Evolutionary conservation across 495 filamentous ascomycete genomes (phyloP), one percentile per base, ranked within the genome.

Genomic region (Neurospora tetraspora): DNA sequence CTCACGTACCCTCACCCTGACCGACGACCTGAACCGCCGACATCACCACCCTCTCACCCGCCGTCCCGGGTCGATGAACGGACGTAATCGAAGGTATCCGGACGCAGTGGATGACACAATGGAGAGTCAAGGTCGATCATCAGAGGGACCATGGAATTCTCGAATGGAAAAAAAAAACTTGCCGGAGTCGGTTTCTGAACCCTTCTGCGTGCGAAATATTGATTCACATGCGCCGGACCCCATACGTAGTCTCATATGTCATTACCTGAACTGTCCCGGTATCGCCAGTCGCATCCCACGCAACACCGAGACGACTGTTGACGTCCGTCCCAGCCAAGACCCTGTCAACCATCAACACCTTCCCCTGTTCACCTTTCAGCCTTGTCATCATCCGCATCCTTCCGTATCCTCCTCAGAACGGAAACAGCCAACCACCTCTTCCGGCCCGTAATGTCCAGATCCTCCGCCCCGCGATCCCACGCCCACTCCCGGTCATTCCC

Each of bases 391-490:
- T 71, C 45, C 38, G 4, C 38, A 39, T 40, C 20, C 71, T 47
- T 40, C 39, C 61, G 43, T 68, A 73, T 70, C 73, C 79, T 77
- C 73, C 43, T 73, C 76, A 96, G 77, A 39, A 91, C 82, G 4
- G 88, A 91, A 77, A 96, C 79, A n/a, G 90, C 91, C 71, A 94
- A 82, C 94, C 94, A 97, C 71, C 88, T 86, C 79, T 90, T 92
- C 80, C 90, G 82, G 1, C 53, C 53, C 53, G 53, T 61, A 76
- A 89, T 90, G 39, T 85, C 86, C 2, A 87, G 80, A 69, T 92
- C 88, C 80, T 96, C 94, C 7, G 73, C 73, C 1, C 85, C 88
- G 23, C 89, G 83, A 78, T 92, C 86, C 80, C 82, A 78, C 74
- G 77, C 80, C 93, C 93, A 97, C 40, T 85, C 84, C 74, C 93